Base-by-base conservation (phyloP, 352 stramenopile species). In the Phytophthora sansomeana region DNA sequence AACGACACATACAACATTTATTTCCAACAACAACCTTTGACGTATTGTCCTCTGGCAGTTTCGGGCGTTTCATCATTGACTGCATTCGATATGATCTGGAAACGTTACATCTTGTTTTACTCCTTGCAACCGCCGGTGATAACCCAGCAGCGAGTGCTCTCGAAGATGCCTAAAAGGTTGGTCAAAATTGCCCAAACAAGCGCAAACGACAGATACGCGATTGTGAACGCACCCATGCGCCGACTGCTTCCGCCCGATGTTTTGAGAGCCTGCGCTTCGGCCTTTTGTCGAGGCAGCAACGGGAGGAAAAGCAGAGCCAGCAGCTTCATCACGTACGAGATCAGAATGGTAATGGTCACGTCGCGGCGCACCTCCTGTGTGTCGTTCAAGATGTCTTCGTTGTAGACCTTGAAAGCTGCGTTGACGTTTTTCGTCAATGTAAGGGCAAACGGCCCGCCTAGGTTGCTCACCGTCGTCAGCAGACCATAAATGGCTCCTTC, bases 401-500 rank as follows among this genome's bases (percentile, higher is more conserved):
- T 82, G 42, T 69, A 72, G 17, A 87, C 71, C 21, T 77, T 72
- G 48, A 87, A 85, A 41, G 68, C 58, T 16, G 74, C 71, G 35
- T 83, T 77, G n/a, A 85, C 59, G 36, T 80, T 76, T 50, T 87
- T 87, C 52, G 77, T 81, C 53, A 81, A 49, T 2, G 72, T 86
- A n/a, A 79, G 58, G 14, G 70, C 75, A 46, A 89, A 83, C 1
- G 75, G 72, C 4, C 67, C 60, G 11, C 74, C 70, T 16, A 87
- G 42, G 41, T 87, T 89, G 43, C 58, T 72, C 30, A 87, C 75
- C 9, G 80, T 86, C n/a, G 80, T 89, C 33, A 87, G 35, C 13
- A 89, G 42, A 4, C 77, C 77, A 53, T 87, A 89, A 33, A 85
- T 75, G 3, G 77, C 77, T 50, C 75, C 78, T 77, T 89, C 80